Conservation (phyloP, 257 asterid species). For the Asclepias syriaca region DNA sequence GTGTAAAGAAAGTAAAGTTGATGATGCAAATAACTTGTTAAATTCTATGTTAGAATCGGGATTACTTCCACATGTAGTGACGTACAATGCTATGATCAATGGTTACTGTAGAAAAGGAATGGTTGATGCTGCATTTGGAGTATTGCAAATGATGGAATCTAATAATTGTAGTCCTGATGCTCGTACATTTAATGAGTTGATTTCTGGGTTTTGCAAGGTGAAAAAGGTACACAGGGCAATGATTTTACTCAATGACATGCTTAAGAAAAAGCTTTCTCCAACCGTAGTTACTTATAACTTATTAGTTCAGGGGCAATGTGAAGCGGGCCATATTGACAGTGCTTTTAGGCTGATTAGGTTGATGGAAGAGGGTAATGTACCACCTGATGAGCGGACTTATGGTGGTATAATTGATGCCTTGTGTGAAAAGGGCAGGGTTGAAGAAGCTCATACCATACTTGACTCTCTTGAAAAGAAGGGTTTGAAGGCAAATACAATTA, state of each 20-base stretch:
- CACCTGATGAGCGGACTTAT: constrained; percentile 57
- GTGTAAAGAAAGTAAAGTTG: constrained; percentile 53
- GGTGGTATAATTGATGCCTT: constrained; percentile 53
- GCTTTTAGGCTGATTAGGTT: constrained; percentile 58
- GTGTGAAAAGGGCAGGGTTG: constrained; percentile 51
- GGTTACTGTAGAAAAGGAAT: constrained; percentile 62
- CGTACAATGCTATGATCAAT: constrained; percentile 63
- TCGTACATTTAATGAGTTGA: constrained; percentile 67
- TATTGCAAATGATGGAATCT: constrained; percentile 46
- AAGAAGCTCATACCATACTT: constrained; percentile 42
- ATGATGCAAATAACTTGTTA: constrained; percentile 42
- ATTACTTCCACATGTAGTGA: constrained; percentile 50
- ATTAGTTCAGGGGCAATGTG: constrained; percentile 63
- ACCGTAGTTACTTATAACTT: constrained; percentile 49
- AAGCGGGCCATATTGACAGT: constrained; percentile 48
- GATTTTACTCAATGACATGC: constrained; percentile 57
- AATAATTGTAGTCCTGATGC: constrained; percentile 48
- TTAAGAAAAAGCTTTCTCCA: constrained; percentile 44
- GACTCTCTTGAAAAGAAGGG: constrained; percentile 50
- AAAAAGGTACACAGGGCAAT: constrained; percentile 63
- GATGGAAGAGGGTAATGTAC: constrained; percentile 53
- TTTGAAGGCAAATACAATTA: constrained; percentile 39
- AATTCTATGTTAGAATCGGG: constrained; percentile 40
- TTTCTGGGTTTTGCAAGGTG: constrained; percentile 50
- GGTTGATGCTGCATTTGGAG: constrained; percentile 45